A percentile compares a stretch with the other conserved stretches of the same genome.
phyloP scores from a whole-genome alignment of 441 rosid species.

The Corymbia citriodora region DNA sequence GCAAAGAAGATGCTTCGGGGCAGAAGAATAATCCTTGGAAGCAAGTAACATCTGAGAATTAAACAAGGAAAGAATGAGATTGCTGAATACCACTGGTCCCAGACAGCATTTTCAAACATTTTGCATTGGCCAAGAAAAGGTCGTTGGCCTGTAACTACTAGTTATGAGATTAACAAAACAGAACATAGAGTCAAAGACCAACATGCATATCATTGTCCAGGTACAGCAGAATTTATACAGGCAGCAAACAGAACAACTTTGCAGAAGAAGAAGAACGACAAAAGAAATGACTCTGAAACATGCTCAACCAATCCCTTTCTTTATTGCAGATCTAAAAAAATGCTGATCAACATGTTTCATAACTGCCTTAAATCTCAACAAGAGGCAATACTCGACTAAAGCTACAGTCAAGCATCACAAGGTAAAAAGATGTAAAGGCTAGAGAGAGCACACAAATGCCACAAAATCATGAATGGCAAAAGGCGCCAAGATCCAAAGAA shows the following conservation, averaged over 20 bases:
- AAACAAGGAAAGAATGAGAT: slow-evolving; percentile 1
- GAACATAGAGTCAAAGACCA: neutral
- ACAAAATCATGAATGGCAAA: neutral
- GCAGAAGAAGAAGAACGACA: neutral
- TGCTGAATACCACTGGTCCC: neutral
- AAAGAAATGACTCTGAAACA: neutral
- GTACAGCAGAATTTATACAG: neutral
- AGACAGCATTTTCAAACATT: neutral
- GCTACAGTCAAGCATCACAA: neutral
- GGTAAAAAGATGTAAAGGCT: neutral
- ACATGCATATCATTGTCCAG: neutral
- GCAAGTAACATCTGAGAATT: slow-evolving; percentile 65
- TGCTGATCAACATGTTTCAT: neutral
- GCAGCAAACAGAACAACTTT: neutral
- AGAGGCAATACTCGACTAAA: neutral
- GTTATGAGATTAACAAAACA: neutral
- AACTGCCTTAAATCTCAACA: neutral
- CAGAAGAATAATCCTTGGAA: slow-evolving; percentile 89
- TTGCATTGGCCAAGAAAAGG: neutral
- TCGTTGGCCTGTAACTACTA: neutral
- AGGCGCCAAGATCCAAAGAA: neutral
- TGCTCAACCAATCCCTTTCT: neutral
- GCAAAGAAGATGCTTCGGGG: slow-evolving; percentile 86
- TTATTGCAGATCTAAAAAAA: neutral
- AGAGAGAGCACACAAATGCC: neutral